Evolutionary conservation across 202 grass and related monocot genomes (phyloP).

Genomic region (Elaeis oleifera): DNA sequence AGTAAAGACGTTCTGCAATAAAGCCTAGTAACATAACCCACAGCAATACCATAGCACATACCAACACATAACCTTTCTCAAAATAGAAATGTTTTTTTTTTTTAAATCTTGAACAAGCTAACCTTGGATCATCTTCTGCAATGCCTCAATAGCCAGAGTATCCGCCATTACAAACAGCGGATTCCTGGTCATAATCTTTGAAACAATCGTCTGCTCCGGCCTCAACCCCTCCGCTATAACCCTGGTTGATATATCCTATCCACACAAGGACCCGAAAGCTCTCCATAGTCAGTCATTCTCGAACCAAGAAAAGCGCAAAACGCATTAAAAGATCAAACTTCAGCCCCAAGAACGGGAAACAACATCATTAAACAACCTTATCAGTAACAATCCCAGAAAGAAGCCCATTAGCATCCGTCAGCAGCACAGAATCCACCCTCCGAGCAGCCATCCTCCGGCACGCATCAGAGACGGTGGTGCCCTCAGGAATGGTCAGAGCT

Average conservation of each 20-base stretch:
- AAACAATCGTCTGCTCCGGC: slow-evolving; percentile 74
- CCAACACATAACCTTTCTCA: too few species aligned
- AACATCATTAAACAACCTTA: slow-evolving; percentile 35
- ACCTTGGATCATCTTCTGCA: slow-evolving; percentile 99
- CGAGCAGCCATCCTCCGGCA: slow-evolving; percentile 81
- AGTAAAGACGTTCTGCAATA: too few species aligned
- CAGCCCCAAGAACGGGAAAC: background rate
- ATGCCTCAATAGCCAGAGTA: slow-evolving; percentile 73
- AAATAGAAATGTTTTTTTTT: too few species aligned
- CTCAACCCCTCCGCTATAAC: slow-evolving; percentile 85
- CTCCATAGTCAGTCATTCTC: too few species aligned
- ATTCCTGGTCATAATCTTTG: slow-evolving; percentile 89
- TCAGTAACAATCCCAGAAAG: slow-evolving; percentile 97
- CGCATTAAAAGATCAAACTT: slow-evolving; percentile 19
- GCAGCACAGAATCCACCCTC: slow-evolving; percentile 68
- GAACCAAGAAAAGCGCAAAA: slow-evolving; percentile 11
- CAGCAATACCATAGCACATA: too few species aligned
- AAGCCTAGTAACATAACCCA: too few species aligned
- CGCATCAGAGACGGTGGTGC: slow-evolving; percentile 76
- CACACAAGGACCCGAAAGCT: slow-evolving; percentile 4
- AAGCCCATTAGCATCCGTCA: slow-evolving; percentile 86
- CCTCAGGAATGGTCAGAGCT: slow-evolving; percentile 85
- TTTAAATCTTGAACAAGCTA: background rate
- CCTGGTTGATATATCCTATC: slow-evolving; percentile 81
- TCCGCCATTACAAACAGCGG: slow-evolving; percentile 78